Evolutionary conservation across 139 green algal genomes (phyloP).

Genomic region (Micromonas commoda): DNA sequence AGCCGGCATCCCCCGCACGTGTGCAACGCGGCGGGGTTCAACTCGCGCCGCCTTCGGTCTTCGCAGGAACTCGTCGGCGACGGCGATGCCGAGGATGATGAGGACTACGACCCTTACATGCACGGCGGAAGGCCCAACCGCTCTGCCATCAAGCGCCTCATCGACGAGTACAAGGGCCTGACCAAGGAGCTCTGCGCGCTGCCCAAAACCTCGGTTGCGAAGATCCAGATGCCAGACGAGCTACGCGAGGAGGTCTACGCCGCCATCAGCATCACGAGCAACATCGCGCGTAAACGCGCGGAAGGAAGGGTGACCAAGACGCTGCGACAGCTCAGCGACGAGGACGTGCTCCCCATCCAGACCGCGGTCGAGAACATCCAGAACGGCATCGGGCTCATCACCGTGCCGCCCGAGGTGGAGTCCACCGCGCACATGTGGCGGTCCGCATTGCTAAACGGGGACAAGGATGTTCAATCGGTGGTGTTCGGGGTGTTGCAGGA

Average conservation of each 20-base stretch:
- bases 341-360: neutral
- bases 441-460: neutral
- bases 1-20: too few relatives aligned
- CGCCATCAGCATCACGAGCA: neutral
- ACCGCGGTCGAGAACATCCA: neutral
- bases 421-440: neutral
- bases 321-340: neutral
- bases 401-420: neutral
- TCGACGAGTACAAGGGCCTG: neutral
- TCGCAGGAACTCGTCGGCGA: neutral
- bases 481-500: neutral
- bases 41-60: neutral
- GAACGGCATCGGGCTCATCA: neutral
- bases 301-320: neutral
- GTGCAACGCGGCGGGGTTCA: neutral
- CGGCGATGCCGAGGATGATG: neutral
- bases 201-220: neutral
- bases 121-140: neutral
- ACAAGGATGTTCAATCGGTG: neutral
- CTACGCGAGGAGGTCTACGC: neutral
- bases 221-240: neutral
- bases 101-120: neutral
- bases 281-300: neutral
- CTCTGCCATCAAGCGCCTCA: neutral
- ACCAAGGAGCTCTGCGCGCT: neutral